These are phyloP conservation scores for Aspergillus bombycis DNA, from an alignment of 2,329 filamentous ascomycete species.

Conservation along the genomic window DNA sequence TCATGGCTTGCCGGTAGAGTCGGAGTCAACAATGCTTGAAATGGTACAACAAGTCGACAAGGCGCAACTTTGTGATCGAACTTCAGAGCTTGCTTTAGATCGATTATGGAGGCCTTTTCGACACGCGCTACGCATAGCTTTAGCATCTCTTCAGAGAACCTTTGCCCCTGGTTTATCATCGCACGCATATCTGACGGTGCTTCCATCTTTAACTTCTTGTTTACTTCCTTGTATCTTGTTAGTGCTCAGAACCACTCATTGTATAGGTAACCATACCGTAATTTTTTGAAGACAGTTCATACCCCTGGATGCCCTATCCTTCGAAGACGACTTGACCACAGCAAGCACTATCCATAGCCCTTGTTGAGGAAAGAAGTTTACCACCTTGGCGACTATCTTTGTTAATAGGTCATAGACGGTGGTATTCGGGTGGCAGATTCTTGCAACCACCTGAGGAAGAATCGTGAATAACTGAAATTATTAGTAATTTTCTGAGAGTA, in stretches of 20 bases:
- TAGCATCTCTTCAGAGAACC: slow-evolving; percentile 79
- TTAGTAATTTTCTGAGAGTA: slow-evolving; percentile 18
- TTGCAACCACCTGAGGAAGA: slow-evolving; percentile 90
- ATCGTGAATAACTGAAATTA: slow-evolving; percentile 57
- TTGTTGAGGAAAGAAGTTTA: slow-evolving; percentile 84
- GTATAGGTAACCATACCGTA: slow-evolving; percentile 30
- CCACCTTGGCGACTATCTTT: slow-evolving; percentile 82
- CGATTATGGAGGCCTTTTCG: slow-evolving; percentile 72
- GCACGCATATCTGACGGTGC: slow-evolving; percentile 63
- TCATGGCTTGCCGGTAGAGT: slow-evolving; percentile 75
- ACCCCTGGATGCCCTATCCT: slow-evolving; percentile 65
- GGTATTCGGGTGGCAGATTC: slow-evolving; percentile 82
- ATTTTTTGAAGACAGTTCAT: slow-evolving; percentile 46
- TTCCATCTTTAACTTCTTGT: slow-evolving; percentile 52
- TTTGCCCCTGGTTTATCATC: slow-evolving; percentile 78
- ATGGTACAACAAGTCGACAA: slow-evolving; percentile 83
- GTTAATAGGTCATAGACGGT: slow-evolving; percentile 77
- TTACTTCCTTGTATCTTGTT: slow-evolving; percentile 46
- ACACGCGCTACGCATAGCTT: slow-evolving; percentile 78
- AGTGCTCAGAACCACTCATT: slow-evolving; percentile 13
- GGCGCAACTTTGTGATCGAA: slow-evolving; percentile 85
- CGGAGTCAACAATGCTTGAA: slow-evolving; percentile 81
- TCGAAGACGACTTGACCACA: slow-evolving; percentile 77
- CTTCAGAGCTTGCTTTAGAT: slow-evolving; percentile 73
- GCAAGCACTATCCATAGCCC: slow-evolving; percentile 89